Evolutionary conservation across 108 stramenopile species (phyloP).

Genomic region (Cyclotella sp.): DNA sequence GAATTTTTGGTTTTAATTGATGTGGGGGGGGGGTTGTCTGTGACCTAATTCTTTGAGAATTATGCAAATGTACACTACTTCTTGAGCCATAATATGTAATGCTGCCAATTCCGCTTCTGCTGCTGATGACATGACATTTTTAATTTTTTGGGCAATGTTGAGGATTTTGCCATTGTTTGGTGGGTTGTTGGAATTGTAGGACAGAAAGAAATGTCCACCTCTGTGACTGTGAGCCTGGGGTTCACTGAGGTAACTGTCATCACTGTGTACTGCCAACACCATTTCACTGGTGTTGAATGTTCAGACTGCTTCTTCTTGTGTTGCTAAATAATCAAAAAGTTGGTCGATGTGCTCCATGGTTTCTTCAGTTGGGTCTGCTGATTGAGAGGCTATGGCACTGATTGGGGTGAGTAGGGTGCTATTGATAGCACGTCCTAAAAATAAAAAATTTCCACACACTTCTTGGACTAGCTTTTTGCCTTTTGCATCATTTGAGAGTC

Average conservation of each 20-base stretch:
- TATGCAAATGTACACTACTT: no score
- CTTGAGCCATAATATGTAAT: no score
- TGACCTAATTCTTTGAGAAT: no score
- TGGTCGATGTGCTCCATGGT: not conserved
- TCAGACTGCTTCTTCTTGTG: slow-evolving; percentile 4
- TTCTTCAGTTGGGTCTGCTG: not conserved
- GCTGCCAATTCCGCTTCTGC: no score
- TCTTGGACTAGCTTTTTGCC: not conserved
- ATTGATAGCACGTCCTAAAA: not conserved
- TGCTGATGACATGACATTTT: no score
- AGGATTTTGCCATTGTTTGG: not conserved
- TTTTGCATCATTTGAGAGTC: not conserved
- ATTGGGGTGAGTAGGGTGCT: not conserved
- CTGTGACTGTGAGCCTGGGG: not conserved
- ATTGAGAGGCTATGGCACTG: slow-evolving; percentile 8
- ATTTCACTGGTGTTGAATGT: not conserved
- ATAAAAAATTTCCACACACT: not conserved
- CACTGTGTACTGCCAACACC: no score
- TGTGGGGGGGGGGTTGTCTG: no score
- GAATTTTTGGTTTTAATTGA: no score
- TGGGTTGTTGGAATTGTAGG: not conserved
- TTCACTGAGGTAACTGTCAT: not conserved
- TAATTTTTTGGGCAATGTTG: not conserved
- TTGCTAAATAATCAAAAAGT: no score
- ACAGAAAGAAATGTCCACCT: not conserved